A percentile compares a stretch with the other conserved stretches of the same genome.
phyloP scores from a whole-genome alignment of 345 rosid species.

The Clausena lansium region DNA sequence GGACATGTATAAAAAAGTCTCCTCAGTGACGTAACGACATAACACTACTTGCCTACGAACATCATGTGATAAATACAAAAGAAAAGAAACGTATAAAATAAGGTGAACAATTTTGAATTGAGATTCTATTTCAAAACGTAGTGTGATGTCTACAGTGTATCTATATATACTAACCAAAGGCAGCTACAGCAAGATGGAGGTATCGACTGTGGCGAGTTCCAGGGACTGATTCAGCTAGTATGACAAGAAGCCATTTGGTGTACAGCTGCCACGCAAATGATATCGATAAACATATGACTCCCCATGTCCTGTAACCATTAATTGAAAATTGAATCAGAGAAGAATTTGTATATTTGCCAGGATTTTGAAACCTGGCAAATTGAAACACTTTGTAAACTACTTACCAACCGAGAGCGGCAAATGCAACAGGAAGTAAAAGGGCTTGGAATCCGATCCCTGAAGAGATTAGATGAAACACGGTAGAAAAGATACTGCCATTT shows the following conservation, averaged over 20 bases:
- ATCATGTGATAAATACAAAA: not conserved
- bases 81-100: not conserved
- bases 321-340: not conserved
- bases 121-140: not conserved
- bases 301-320: conserved; percentile 45
- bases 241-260: conserved; percentile 45
- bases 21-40: too few relatives aligned
- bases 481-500: conserved; percentile 23
- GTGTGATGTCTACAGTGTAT: not conserved
- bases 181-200: conserved; percentile 43
- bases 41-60: too few relatives aligned
- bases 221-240: conserved; percentile 33
- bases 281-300: conserved; percentile 26
- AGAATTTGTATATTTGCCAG: not conserved
- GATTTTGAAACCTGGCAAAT: not conserved
- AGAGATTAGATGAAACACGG: conserved; percentile 34
- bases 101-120: not conserved
- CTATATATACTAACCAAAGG: conserved; percentile 42
- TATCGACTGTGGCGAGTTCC: conserved; percentile 51
- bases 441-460: conserved; percentile 47
- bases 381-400: not conserved
- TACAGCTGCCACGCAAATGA: conserved; percentile 47
- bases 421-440: conserved; percentile 45
- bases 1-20: not conserved
- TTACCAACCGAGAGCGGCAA: conserved; percentile 47